Base-by-base conservation (phyloP, 148 eudicot genomes). In the Vaccinium darrowii region DNA sequence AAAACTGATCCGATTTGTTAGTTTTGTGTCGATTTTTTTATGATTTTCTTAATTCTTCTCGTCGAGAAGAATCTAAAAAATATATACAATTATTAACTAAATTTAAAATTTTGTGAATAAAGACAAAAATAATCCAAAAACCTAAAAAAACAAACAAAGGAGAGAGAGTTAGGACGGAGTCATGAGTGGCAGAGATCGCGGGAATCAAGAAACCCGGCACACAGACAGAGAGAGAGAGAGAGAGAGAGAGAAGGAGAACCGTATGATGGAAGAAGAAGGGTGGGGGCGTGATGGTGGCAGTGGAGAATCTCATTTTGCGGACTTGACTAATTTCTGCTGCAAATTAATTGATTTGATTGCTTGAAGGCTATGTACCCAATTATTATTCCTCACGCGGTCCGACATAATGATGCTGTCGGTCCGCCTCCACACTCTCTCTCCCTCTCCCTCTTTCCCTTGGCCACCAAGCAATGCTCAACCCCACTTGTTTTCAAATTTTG, bases 321-420 rank as follows among this genome's bases (percentile, higher is more conserved):
- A 78, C 47, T 78, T 16, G 77, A 27, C 10, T 14, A 23, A 7
- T 18, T 63, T 14, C 21, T 51, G 36, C 18, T 14, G 18, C 8
- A 33, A 33, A 33, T 33, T 33, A 53, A 69, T 52, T 78, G 63
- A 15, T 52, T 25, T 33, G 36, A 33, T 15, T 9, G 30, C 3
- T n/a, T 15, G 56, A 39, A 11, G 80, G 60, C 30, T 13, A 4
- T 33, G 72, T 60, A 11, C 79, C 74, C 81, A 86, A 78, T 77
- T 43, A 83, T 86, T 83, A 56, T 33, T 56, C 79, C 81, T 33
- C 88, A 86, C 88, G 88, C 88, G 80, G 12, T 19, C 86, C 86
- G 83, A 83, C 88, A 86, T 21, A 86, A 86, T 86, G 23, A 86
- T 86, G 8, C 52, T 86, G 88, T 83, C 83, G 82, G 78, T 27